Evolutionary conservation across 2,329 filamentous ascomycete genomes (phyloP).

Genomic region (Sphaerostilbella broomeana): DNA sequence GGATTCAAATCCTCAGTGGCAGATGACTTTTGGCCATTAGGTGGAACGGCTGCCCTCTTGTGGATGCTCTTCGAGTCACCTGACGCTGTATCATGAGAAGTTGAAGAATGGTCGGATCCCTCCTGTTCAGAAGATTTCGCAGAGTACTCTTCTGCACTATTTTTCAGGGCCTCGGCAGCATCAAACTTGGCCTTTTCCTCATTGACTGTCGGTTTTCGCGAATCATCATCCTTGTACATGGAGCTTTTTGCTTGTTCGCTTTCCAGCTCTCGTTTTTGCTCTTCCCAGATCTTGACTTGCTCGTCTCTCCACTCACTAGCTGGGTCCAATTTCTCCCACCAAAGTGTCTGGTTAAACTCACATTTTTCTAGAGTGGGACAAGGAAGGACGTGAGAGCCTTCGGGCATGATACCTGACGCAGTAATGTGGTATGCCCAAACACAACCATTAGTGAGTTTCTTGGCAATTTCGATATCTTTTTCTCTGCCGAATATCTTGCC

Average conservation of each 20-base stretch:
- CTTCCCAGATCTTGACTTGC: slow-evolving; percentile 39
- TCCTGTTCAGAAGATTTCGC: not conserved
- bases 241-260: slow-evolving; percentile 9
- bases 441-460: slow-evolving; percentile 60
- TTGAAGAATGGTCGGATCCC: not conserved
- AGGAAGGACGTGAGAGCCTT: slow-evolving; percentile 37
- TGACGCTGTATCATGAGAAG: not conserved
- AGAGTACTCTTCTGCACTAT: slow-evolving; percentile 3
- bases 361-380: slow-evolving; percentile 44
- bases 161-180: slow-evolving; percentile 3
- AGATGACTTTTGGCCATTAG: slow-evolving; percentile 14
- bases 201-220: slow-evolving; percentile 1
- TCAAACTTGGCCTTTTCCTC: slow-evolving; percentile 3
- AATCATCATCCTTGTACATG: not conserved
- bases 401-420: slow-evolving; percentile 59
- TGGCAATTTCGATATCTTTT: slow-evolving; percentile 56
- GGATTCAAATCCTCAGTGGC: slow-evolving; percentile 19
- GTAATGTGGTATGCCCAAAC: slow-evolving; percentile 62
- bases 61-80: slow-evolving; percentile 2
- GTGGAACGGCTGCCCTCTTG: slow-evolving; percentile 17
- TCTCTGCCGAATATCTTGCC: slow-evolving; percentile 54
- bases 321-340: slow-evolving; percentile 44
- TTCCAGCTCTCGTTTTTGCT: slow-evolving; percentile 31
- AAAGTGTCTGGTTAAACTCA: slow-evolving; percentile 44
- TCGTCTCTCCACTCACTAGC: slow-evolving; percentile 35